phyloP scores from a whole-genome alignment of 2,329 filamentous ascomycete genomes.

The Trichoderma gracile region DNA sequence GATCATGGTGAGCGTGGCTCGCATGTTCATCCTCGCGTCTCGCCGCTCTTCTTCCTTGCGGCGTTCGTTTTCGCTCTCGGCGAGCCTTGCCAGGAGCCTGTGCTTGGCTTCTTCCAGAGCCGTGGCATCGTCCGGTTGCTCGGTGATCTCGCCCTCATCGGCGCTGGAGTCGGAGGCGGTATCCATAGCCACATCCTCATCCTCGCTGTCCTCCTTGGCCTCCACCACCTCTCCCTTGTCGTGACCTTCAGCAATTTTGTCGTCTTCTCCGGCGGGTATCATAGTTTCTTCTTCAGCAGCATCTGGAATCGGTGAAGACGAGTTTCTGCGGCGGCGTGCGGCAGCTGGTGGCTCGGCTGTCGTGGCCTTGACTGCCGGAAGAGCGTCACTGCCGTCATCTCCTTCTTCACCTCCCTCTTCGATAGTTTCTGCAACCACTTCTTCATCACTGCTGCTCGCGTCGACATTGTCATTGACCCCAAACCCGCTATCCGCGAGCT shows the following conservation, averaged over 20 bases:
- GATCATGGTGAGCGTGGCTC: slow-evolving; percentile 88
- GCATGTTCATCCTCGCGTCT: slow-evolving; percentile 52
- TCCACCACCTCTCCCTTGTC: slow-evolving; percentile 29
- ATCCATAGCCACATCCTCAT: slow-evolving; percentile 44
- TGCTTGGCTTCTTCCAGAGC: slow-evolving; percentile 52
- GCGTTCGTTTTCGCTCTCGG: slow-evolving; percentile 35
- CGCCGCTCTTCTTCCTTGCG: slow-evolving; percentile 34
- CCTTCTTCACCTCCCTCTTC: slow-evolving; percentile 35
- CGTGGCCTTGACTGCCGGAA: background rate
- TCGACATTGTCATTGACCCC: slow-evolving; percentile 50
- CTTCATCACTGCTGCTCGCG: slow-evolving; percentile 45
- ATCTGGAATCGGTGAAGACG: background rate
- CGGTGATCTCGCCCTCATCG: slow-evolving; percentile 41
- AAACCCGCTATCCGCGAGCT: slow-evolving; percentile 44
- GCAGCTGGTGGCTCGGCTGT: background rate
- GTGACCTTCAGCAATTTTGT: slow-evolving; percentile 27
- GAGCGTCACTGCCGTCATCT: slow-evolving; percentile 5
- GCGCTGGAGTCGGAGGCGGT: slow-evolving; percentile 39
- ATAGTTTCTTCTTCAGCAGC: background rate
- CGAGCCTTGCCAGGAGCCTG: slow-evolving; percentile 49
- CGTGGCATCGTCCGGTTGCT: slow-evolving; percentile 37
- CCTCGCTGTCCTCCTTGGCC: slow-evolving; percentile 27
- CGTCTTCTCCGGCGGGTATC: background rate
- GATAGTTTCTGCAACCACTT: slow-evolving; percentile 40
- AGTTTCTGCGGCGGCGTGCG: background rate